Percentiles rank a stretch among this genome's conserved stretches.
These are phyloP conservation scores for Monilinia vaccinii-corymbosi DNA, from an alignment of 2,329 filamentous ascomycete genomes.

Conservation along the genomic window DNA sequence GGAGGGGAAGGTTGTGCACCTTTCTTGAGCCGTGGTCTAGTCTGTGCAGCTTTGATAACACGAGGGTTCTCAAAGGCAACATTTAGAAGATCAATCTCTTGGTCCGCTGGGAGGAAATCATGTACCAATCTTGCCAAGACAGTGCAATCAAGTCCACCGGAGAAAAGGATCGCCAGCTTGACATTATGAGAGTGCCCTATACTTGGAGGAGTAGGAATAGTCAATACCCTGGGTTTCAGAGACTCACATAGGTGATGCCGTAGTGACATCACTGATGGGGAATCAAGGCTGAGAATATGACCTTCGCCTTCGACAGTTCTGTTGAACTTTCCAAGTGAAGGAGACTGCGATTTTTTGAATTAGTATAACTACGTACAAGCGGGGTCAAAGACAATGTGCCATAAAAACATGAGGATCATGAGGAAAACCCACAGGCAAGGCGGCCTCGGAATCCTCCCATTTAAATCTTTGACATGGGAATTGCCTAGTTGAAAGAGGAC, in stretches of 20 bases:
- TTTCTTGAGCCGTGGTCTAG: constrained; percentile 24
- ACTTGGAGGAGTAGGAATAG: constrained; percentile 51
- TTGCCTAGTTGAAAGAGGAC: constrained; percentile 4
- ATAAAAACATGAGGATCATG: background rate
- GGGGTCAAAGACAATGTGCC: background rate
- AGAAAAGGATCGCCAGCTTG: constrained; percentile 76
- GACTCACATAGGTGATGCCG: constrained; percentile 49
- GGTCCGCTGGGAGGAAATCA: constrained; percentile 58
- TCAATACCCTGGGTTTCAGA: constrained; percentile 52
- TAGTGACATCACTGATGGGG: constrained; percentile 44
- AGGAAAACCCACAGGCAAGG: background rate
- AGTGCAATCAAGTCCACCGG: constrained; percentile 88
- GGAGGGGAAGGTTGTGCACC: background rate
- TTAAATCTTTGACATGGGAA: constrained; percentile 11
- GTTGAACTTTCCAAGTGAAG: constrained; percentile 27
- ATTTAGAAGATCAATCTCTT: constrained; percentile 81
- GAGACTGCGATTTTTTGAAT: background rate
- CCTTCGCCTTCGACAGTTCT: constrained; percentile 31
- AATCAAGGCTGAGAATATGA: constrained; percentile 32
- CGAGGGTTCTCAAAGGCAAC: constrained; percentile 95
- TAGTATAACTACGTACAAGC: background rate
- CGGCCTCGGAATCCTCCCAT: constrained; percentile 10
- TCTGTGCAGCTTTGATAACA: constrained; percentile 48
- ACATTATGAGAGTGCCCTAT: constrained; percentile 32
- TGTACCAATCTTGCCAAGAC: constrained; percentile 73